Evolutionary conservation across 2,329 filamentous ascomycete species (phyloP).

Genomic region (Fusarium azukiicola): DNA sequence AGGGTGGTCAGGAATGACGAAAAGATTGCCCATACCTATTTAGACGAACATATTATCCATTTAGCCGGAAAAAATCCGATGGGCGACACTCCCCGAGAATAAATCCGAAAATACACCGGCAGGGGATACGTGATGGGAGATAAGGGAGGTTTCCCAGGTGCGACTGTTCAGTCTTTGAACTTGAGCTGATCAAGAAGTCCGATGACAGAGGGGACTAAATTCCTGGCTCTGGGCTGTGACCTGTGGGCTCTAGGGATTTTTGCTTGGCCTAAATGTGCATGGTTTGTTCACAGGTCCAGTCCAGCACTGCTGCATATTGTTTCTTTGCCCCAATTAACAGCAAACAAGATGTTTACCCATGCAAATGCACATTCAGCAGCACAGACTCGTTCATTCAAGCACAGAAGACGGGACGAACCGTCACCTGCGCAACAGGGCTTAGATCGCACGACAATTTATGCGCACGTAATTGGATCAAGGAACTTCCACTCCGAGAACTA

Average conservation of each 20-base stretch:
- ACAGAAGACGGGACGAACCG: neutral
- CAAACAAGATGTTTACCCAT: neutral
- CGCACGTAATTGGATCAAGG: neutral
- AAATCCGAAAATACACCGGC: neutral
- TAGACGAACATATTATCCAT: conserved; percentile 3
- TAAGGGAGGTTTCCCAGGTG: too few species aligned
- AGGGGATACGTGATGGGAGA: neutral
- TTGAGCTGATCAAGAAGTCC: too few species aligned
- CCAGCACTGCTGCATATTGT: neutral
- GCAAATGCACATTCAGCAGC: neutral
- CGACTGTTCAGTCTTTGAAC: too few species aligned
- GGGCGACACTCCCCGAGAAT: neutral
- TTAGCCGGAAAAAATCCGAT: conserved; percentile 17
- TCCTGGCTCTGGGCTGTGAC: too few species aligned
- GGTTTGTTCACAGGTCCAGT: too few species aligned
- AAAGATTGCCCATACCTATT: too few species aligned
- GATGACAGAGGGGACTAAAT: too few species aligned
- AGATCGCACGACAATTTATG: neutral
- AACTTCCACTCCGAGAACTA: conserved; percentile 6
- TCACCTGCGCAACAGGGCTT: neutral
- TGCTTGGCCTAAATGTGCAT: too few species aligned
- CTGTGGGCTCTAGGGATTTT: neutral
- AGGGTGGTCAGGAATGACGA: neutral
- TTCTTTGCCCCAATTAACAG: too few species aligned
- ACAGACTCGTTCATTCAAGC: neutral